A percentile compares a stretch with the other conserved stretches of the same genome.
Evolutionary conservation across 495 filamentous ascomycete genomes (phyloP).

Genomic region (Haplographium delicatum): DNA sequence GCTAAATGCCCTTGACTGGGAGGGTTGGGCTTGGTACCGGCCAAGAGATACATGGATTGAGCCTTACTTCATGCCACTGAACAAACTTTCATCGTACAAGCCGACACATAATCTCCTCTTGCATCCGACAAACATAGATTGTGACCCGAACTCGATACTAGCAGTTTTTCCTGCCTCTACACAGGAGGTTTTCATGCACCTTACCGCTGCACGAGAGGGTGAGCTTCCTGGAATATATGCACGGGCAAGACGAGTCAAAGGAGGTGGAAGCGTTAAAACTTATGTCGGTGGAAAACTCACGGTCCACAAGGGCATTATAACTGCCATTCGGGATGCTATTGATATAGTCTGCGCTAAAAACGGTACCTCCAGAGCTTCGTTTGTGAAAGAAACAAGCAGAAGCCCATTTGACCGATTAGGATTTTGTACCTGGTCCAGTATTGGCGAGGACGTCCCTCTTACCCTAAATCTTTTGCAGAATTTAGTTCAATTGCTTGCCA

Average conservation of each 20-base stretch:
- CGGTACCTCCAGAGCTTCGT: neutral
- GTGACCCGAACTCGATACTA: constrained; percentile 3
- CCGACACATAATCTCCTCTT: constrained; percentile 9
- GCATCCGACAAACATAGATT: neutral
- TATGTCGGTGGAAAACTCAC: constrained; percentile 1
- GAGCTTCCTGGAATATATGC: constrained; percentile 6
- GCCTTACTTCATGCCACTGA: constrained; percentile 1
- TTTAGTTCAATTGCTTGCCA: neutral
- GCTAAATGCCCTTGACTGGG: constrained; percentile 8
- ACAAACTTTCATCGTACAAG: neutral
- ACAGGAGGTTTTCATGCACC: neutral
- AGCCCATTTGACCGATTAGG: constrained; percentile 6
- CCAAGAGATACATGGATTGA: constrained; percentile 13
- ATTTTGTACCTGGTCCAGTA: constrained; percentile 11
- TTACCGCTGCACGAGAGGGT: constrained; percentile 3
- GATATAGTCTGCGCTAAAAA: neutral
- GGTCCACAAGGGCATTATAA: constrained; percentile 3
- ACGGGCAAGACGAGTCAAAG: constrained; percentile 7
- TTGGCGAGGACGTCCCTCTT: constrained; percentile 6
- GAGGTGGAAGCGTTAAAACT: neutral
- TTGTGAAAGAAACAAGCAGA: neutral
- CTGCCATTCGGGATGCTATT: constrained; percentile 2
- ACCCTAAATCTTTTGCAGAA: constrained; percentile 6
- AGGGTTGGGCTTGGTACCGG: constrained; percentile 10
- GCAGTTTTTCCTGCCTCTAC: constrained; percentile 5